Conservation (phyloP, 495 filamentous ascomycete species). For the Penicillium malachiteum region DNA sequence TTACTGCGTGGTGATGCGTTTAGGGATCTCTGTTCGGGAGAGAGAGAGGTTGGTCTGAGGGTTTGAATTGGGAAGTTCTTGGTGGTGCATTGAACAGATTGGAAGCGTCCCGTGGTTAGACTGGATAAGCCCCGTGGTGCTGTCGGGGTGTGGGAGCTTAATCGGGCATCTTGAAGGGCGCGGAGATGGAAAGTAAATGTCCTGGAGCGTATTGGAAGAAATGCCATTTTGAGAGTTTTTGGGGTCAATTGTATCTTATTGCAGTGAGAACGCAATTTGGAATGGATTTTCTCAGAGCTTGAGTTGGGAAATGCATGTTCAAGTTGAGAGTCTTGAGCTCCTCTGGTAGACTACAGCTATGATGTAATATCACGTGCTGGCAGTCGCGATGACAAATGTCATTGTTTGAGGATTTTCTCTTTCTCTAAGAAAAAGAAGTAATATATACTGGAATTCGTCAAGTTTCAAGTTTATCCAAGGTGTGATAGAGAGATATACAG, state of each 20-base stretch:
- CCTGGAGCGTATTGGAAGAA: neutral
- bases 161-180: neutral
- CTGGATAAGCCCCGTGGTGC: neutral
- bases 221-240: neutral
- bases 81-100: neutral
- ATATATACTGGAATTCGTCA: no score
- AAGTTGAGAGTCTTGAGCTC: neutral
- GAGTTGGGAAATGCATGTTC: neutral
- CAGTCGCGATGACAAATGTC: neutral
- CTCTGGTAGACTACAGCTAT: neutral
- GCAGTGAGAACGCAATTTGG: neutral
- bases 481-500: no score
- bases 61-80: neutral
- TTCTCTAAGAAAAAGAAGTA: no score
- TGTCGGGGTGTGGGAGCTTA: neutral
- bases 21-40: no score
- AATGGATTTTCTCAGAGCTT: neutral
- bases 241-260: neutral
- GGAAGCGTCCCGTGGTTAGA: neutral
- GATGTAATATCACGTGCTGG: constrained; percentile 1
- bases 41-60: no score
- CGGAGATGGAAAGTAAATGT: neutral
- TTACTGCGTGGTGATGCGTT: neutral
- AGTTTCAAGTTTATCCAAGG: no score
- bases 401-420: no score